Percentiles rank a stretch among this genome's conserved stretches.
Conservation (phyloP, 208 protist genomes). For the Leishmania lainsoni region DNA sequence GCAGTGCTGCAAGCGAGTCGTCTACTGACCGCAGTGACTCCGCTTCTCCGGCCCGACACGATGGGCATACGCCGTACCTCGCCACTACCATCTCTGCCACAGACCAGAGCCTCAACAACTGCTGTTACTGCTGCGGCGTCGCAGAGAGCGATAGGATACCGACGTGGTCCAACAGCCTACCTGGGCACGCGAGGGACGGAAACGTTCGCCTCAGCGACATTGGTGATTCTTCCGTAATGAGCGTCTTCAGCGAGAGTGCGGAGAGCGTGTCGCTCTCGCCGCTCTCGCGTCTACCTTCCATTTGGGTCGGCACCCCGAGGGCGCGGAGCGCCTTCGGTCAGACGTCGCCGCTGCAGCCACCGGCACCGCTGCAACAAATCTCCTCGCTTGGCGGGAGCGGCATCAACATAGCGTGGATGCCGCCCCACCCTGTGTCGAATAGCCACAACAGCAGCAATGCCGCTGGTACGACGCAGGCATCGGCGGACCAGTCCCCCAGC, state of each 20-base stretch:
- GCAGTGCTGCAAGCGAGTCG: too few relatives aligned
- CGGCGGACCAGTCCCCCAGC: slow-evolving; percentile 5
- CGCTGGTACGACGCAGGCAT: neutral
- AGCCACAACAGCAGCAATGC: slow-evolving; percentile 12
- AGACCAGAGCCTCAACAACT: neutral
- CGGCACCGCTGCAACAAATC: neutral
- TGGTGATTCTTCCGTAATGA: neutral
- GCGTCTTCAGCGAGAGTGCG: slow-evolving; percentile 22
- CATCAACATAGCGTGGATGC: slow-evolving; percentile 1
- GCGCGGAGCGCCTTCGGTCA: slow-evolving; percentile 5
- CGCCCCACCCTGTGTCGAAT: neutral
- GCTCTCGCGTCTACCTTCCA: slow-evolving; percentile 45
- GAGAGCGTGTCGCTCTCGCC: slow-evolving; percentile 45
- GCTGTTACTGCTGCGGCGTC: neutral
- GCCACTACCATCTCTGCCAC: neutral
- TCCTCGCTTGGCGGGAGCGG: neutral
- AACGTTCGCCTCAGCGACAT: neutral
- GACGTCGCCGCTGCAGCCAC: neutral
- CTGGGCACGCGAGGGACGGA: neutral
- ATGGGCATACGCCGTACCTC: neutral
- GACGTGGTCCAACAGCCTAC: neutral
- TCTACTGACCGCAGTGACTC: neutral
- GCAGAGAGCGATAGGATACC: neutral
- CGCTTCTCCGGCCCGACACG: neutral
- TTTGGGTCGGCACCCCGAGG: slow-evolving; percentile 15